Base-by-base conservation (phyloP, 2,329 filamentous ascomycete genomes). In the Aspergillus sojae region DNA sequence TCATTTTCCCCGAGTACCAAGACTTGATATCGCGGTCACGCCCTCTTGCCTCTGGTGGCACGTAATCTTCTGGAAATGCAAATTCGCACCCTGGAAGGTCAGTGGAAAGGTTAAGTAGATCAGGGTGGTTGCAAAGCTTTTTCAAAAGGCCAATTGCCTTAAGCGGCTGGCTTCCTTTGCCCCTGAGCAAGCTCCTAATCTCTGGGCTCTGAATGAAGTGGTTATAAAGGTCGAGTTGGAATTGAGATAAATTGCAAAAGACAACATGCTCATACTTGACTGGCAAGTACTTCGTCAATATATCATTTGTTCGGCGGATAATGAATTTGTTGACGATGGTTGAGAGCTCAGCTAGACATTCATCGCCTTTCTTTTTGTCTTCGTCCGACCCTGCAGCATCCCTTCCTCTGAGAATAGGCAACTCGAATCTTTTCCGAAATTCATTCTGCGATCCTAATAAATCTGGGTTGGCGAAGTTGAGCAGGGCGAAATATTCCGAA, bases 211-310 rank as follows among this genome's bases (percentile, higher is more conserved):
- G 92, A 78, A 99, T 94, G 78, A 99, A 99, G 78, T 97, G 92
- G 73, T 97, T 97, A 83, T 99, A 99, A 1, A 99, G 83, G 68
- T 92, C 92, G 60, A 93, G 85, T 77, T 99, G 95, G 80, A 99
- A 98, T 0, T 92, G 91, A 19, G 95, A 91, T 53, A 97, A 85
- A 71, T 94, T 94, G 84, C 95, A 99, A 80, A 99, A 99, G 1
- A 99, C 95, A 34, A 99, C 95, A 76, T 99, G 95, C 78, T 99
- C 95, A 79, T 99, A 99, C 82, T 99, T 99, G 82, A 98, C 89
- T 0, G 95, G 95, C 63, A 99, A 81, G 75, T 99, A 99, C 78
- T 99, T 99, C 58, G 94, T 97, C 28, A 99, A 81, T 65, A 99
- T 96, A 74, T 99, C 95, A 84, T 99, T 99, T 4, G 94, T 97